Evolutionary conservation across 23 red algal species (phyloP).

Genomic region (Agarophyton chilense): DNA sequence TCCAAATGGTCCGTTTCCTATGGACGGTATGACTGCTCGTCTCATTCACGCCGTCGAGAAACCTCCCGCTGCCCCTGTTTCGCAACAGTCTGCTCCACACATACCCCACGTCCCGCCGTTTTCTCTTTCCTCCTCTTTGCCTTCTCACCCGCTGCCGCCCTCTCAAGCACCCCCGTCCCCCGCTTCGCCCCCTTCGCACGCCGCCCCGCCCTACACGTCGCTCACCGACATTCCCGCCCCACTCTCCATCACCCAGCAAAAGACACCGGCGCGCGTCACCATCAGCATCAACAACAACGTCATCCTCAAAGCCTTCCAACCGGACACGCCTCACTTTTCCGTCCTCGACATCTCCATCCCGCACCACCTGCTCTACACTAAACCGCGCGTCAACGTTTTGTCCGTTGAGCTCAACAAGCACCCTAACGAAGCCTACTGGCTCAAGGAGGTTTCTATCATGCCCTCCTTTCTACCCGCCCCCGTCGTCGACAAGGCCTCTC

Average conservation of each 20-base stretch:
- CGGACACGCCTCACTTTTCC: slow-evolving; percentile 19
- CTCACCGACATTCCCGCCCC: not conserved
- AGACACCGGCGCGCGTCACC: slow-evolving; percentile 9
- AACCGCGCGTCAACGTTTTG: slow-evolving; percentile 32
- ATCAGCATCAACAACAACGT: slow-evolving; percentile 15
- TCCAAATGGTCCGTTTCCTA: slow-evolving; percentile 35
- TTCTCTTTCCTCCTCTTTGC: not conserved
- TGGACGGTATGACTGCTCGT: slow-evolving; percentile 32
- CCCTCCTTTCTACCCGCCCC: slow-evolving; percentile 38
- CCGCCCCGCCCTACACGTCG: not conserved
- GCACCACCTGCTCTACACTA: not conserved
- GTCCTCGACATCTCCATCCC: slow-evolving; percentile 27
- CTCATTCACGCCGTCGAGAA: slow-evolving; percentile 36
- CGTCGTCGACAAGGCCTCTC: slow-evolving; percentile 12
- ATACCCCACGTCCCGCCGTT: not conserved
- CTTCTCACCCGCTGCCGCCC: not conserved
- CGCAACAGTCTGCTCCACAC: not conserved
- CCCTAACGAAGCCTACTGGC: slow-evolving; percentile 30
- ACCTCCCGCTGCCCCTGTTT: not conserved
- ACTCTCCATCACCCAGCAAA: not conserved
- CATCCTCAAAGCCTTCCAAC: not conserved
- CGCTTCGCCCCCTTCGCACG: not conserved
- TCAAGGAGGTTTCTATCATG: slow-evolving; percentile 51
- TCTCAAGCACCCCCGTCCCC: not conserved
- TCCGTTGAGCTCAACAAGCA: slow-evolving; percentile 35